Evolutionary conservation across 2,329 filamentous ascomycete genomes (phyloP).

Genomic region (Colletotrichum destructivum): DNA sequence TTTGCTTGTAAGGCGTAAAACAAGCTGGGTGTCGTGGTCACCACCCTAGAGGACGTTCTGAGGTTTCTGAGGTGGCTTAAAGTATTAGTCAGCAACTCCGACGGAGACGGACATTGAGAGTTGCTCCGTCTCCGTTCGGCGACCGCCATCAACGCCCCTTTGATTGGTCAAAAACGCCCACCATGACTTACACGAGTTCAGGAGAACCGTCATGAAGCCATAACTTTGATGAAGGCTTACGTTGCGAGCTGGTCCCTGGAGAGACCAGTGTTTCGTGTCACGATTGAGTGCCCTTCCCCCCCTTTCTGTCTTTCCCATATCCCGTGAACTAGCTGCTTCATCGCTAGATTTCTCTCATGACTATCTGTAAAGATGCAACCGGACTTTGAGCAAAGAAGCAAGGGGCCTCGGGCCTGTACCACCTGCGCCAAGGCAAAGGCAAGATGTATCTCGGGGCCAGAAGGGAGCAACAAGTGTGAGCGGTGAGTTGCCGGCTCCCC

Average conservation of each 20-base stretch:
- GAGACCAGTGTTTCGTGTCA: background rate
- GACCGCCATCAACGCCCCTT: background rate
- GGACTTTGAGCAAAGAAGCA: constrained; percentile 45
- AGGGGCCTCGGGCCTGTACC: constrained; percentile 64
- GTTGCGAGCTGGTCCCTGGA: constrained; percentile 20
- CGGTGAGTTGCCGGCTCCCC: constrained; percentile 54
- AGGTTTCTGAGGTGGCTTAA: background rate
- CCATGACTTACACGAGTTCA: constrained; percentile 39
- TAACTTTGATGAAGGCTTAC: constrained; percentile 29
- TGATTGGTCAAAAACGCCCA: constrained; percentile 23
- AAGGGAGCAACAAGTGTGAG: constrained; percentile 60
- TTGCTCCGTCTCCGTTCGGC: constrained; percentile 19
- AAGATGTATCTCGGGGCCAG: constrained; percentile 62
- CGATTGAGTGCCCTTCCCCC: background rate
- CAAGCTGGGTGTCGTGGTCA: no score
- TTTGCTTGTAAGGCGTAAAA: background rate
- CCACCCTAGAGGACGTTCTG: background rate
- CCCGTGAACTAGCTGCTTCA: background rate
- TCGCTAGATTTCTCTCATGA: background rate
- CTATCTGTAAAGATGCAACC: constrained; percentile 10
- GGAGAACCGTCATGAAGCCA: constrained; percentile 20
- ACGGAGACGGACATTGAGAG: constrained; percentile 32
- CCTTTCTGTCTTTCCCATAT: background rate
- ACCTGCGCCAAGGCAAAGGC: constrained; percentile 69
- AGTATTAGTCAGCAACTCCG: constrained; percentile 25